These are phyloP conservation scores for Strobilomyces echinocephalus DNA, from an alignment of 768 basidiomycete genomes.

Conservation along the genomic window DNA sequence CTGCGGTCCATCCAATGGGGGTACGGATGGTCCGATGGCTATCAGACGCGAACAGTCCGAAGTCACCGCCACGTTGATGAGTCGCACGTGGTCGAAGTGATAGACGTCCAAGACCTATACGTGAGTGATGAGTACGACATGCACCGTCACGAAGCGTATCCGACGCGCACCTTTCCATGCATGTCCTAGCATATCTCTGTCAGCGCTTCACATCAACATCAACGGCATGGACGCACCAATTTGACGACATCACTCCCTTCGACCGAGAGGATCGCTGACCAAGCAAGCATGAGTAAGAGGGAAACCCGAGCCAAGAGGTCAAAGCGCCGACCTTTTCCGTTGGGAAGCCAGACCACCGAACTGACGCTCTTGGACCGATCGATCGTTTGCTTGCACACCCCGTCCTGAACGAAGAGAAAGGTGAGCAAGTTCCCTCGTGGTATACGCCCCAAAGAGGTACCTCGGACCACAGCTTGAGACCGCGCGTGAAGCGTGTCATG, in stretches of 20 bases:
- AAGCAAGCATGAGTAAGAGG: neutral
- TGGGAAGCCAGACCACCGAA: conserved; percentile 48
- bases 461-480: conserved; percentile 50
- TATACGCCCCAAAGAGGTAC: conserved; percentile 16
- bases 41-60: conserved; percentile 42
- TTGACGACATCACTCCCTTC: conserved; percentile 44
- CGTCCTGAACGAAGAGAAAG: conserved; percentile 32
- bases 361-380: conserved; percentile 41
- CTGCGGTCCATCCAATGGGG: conserved; percentile 38
- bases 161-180: conserved; percentile 33
- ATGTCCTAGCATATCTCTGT: conserved; percentile 31
- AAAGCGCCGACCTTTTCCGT: conserved; percentile 36
- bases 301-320: neutral
- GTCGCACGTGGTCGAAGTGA: conserved; percentile 38
- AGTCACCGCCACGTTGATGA: conserved; percentile 50
- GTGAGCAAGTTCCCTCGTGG: neutral
- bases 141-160: no score
- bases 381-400: conserved; percentile 46
- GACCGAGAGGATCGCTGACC: conserved; percentile 45
- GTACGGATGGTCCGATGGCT: conserved; percentile 42
- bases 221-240: conserved; percentile 30
- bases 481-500: conserved; percentile 44
- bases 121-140: neutral
- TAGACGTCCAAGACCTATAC: conserved; percentile 37
- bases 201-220: neutral